phyloP scores from a whole-genome alignment of 2,329 filamentous ascomycete genomes.

The Arthrinium phaeospermum region DNA sequence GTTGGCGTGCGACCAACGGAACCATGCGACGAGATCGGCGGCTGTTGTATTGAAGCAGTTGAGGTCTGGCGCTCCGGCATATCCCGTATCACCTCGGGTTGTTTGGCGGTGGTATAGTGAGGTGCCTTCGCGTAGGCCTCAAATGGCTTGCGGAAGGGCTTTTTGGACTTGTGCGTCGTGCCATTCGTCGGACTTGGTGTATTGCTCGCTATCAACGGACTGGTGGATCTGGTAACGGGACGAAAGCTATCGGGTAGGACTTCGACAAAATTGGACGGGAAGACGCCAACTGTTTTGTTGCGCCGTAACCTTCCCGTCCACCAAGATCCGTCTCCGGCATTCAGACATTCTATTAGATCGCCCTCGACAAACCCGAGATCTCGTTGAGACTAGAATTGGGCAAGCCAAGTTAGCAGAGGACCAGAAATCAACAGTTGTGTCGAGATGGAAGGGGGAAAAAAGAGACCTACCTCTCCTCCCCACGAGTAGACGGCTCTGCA shows the following conservation, averaged over 20 bases:
- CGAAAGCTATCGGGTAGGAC: conserved; percentile 85
- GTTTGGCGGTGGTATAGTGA: conserved; percentile 68
- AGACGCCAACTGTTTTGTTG: conserved; percentile 88
- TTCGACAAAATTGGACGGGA: conserved; percentile 97
- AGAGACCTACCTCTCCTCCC: conserved; percentile 74
- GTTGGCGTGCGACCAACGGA: not conserved
- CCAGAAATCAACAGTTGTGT: not conserved
- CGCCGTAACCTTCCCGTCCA: conserved; percentile 93
- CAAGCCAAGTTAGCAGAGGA: not conserved
- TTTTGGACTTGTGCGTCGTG: conserved; percentile 61
- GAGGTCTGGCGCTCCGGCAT: conserved; percentile 30
- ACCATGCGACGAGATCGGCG: not conserved
- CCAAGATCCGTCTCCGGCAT: conserved; percentile 97
- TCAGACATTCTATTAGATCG: conserved; percentile 96
- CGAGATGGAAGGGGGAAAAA: conserved; percentile 14
- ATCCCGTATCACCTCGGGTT: conserved; percentile 62
- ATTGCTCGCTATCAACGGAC: conserved; percentile 63
- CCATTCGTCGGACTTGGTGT: conserved; percentile 58
- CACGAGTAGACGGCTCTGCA: conserved; percentile 90
- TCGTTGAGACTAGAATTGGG: conserved; percentile 73
- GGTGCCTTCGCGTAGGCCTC: conserved; percentile 71
- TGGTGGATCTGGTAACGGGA: conserved; percentile 69
- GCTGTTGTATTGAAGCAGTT: not conserved
- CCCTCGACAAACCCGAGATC: conserved; percentile 97
- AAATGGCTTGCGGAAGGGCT: conserved; percentile 70